Evolutionary conservation across 2,329 filamentous ascomycete species (phyloP), one percentile per base, ranked within the genome.

Genomic region (Fusarium bulbicola): DNA sequence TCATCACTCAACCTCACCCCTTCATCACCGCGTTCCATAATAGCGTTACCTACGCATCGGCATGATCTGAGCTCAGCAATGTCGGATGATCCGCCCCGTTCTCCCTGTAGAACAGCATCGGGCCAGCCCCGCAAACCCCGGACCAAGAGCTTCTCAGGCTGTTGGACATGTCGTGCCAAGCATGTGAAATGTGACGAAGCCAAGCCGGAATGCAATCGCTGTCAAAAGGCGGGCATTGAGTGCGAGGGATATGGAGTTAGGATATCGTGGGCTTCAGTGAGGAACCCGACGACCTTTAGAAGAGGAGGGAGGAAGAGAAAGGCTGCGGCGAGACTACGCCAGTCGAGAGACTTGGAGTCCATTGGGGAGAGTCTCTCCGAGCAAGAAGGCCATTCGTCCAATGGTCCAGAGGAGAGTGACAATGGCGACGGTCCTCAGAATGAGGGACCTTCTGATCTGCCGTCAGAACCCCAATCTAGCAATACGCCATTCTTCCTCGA

Each of bases 101-200:
- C 59, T 11, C 52, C 56, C 21, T 50, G 24, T 2, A 58, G 16
- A 21, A 69, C 66, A 28, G 66, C 59, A 21, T 66, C 71, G 12
- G 70, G 63, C 11, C 66, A 74, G 11, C 68, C 59, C n/a, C 70
- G 70, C 7, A 77, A 76, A 61, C 59, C 47, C n/a, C 75, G 75
- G 39, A 76, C 74, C 10, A 77, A 77, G 65, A 77, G 64, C 21
- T 77, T 77, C 21, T 76, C 76, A 6, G 76, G 76, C 24, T 77
- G 76, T 54, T 77, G 76, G 76, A 77, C 76, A 2, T 77, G 76
- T 64, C 64, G 76, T 11, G 74, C 76, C 11, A 77, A 77, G 37
- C 76, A 77, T 32, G 61, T 77, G 61, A 77, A 77, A 20, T 75
- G 73, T 56, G 73, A 75, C 37, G 76, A 77, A 56, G 57, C 68